These are phyloP conservation scores for Stenocarpella maydis DNA, from an alignment of 2,329 filamentous ascomycete species.

Conservation along the genomic window DNA sequence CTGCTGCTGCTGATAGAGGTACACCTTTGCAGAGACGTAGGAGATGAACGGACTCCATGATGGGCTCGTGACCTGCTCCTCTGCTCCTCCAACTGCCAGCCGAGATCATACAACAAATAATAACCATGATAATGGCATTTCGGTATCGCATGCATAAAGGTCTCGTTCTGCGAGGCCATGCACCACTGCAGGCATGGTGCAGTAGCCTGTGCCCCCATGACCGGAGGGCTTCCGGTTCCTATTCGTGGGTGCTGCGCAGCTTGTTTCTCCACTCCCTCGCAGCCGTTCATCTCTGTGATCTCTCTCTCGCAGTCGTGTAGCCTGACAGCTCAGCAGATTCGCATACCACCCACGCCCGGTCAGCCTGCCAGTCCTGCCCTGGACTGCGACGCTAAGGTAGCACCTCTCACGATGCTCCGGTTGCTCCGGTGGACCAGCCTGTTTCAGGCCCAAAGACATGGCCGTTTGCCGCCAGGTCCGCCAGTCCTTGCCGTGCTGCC, in stretches of 20 bases:
- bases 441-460: conserved; percentile 8
- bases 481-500: not conserved
- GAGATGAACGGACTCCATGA: too few species aligned
- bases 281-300: not conserved
- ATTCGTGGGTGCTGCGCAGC: conserved; percentile 1
- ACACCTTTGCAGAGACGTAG: too few species aligned
- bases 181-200: not conserved
- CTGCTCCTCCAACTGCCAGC: not conserved
- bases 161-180: not conserved
- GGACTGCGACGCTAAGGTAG: not conserved
- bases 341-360: too few species aligned
- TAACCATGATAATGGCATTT: not conserved
- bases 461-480: conserved; percentile 23
- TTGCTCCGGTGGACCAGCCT: conserved; percentile 14
- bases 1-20: too few species aligned
- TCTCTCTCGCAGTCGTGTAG: not conserved
- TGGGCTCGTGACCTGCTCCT: conserved; percentile 4
- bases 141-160: not conserved
- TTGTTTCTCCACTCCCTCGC: not conserved
- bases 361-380: not conserved
- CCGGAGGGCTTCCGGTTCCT: conserved; percentile 1
- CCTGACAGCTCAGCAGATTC: conserved; percentile 18
- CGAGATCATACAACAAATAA: not conserved
- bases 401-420: conserved; percentile 17
- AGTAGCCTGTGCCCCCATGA: not conserved